Evolutionary conservation across 768 basidiomycete genomes (phyloP).

Genomic region (Leccinum broughii): DNA sequence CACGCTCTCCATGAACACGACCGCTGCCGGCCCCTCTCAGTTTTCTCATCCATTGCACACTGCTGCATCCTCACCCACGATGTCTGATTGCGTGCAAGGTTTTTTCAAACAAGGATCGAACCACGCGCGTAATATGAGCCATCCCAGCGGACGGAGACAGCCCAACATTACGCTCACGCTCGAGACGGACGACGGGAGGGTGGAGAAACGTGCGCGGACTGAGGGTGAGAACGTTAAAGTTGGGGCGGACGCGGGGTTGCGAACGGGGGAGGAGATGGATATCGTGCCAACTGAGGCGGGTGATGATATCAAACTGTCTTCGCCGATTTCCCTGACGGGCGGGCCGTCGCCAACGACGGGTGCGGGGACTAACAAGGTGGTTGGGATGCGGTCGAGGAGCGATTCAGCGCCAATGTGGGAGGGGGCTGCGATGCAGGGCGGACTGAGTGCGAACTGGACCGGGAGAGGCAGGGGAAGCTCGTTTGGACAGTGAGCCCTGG

Average conservation of each 20-base stretch:
- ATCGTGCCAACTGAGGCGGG: conserved; percentile 11
- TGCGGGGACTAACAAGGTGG: conserved; percentile 17
- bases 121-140: conserved; percentile 31
- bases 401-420: conserved; percentile 29
- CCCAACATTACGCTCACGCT: conserved; percentile 34
- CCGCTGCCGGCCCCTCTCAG: conserved; percentile 5
- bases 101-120: conserved; percentile 12
- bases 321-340: conserved; percentile 23
- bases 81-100: conserved; percentile 18
- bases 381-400: conserved; percentile 24
- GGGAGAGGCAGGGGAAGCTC: conserved; percentile 30
- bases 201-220: conserved; percentile 29
- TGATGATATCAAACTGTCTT: conserved; percentile 22
- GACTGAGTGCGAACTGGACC: conserved; percentile 31
- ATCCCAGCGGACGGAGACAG: conserved; percentile 26
- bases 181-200: conserved; percentile 24
- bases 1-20: conserved; percentile 12
- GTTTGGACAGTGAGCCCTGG: conserved; percentile 25
- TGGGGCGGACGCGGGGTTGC: conserved; percentile 9
- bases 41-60: conserved; percentile 23
- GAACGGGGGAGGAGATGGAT: conserved; percentile 28
- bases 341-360: conserved; percentile 15
- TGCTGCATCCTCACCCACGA: conserved; percentile 31
- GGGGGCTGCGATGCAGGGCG: conserved; percentile 18
- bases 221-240: conserved; percentile 13